Conservation (phyloP, 345 rosid genomes). For the Psidium friedrichsthalianum region DNA sequence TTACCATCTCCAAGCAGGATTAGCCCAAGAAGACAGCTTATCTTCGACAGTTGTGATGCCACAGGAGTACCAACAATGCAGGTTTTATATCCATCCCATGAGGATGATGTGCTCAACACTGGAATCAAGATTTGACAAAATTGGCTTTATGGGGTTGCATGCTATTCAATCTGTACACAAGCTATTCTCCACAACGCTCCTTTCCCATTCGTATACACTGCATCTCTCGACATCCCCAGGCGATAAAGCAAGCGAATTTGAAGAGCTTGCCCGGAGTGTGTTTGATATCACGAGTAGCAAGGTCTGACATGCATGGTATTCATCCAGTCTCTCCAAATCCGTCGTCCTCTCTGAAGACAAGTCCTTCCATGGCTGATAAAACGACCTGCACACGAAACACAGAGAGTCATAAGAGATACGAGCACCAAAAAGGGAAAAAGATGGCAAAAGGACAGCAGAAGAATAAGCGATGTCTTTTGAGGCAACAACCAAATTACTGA, state of each 20-base stretch:
- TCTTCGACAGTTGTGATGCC: conserved; percentile 27
- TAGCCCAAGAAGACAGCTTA: conserved; percentile 51
- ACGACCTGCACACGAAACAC: conserved; percentile 43
- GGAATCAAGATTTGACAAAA: not conserved
- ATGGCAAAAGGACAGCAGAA: not conserved
- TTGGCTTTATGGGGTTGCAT: not conserved
- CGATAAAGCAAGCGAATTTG: conserved; percentile 13
- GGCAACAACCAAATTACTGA: not conserved
- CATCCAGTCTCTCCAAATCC: conserved; percentile 38
- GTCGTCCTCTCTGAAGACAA: conserved; percentile 19
- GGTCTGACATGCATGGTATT: conserved; percentile 52
- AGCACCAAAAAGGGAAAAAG: not conserved
- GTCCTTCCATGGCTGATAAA: conserved; percentile 56
- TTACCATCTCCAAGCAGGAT: conserved; percentile 92
- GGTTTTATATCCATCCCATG: not conserved
- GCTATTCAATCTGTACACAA: not conserved
- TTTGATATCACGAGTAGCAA: conserved; percentile 32
- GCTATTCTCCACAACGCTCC: conserved; percentile 16
- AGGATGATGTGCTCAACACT: not conserved
- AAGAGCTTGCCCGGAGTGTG: conserved; percentile 24
- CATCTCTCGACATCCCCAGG: conserved; percentile 22
- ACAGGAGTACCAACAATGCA: not conserved
- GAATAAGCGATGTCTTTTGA: not conserved
- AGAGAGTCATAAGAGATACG: not conserved
- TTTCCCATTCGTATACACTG: conserved; percentile 53